Evolutionary conservation across 768 basidiomycete species (phyloP).

Genomic region (Leccinum boreale): DNA sequence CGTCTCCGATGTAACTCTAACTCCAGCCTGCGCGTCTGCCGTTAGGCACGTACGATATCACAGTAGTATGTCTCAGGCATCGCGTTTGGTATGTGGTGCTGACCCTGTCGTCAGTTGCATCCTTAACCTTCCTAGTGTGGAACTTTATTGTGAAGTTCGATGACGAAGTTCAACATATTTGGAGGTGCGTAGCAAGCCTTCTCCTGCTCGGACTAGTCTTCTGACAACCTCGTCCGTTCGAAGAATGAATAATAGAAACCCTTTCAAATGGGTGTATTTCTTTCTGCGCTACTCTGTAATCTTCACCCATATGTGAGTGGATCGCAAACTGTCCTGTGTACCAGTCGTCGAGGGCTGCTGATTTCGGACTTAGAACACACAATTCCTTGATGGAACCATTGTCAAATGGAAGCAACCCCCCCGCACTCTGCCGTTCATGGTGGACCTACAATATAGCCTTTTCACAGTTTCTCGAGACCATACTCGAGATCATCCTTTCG

Average conservation of each 20-base stretch:
- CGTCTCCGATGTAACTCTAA: background rate
- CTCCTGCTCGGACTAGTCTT: background rate
- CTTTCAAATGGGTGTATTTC: constrained; percentile 31
- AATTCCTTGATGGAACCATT: constrained; percentile 9
- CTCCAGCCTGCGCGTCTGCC: background rate
- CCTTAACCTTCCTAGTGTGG: constrained; percentile 15
- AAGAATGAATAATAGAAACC: constrained; percentile 22
- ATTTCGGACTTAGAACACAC: constrained; percentile 10
- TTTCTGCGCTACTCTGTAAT: constrained; percentile 26
- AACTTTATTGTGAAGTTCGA: constrained; percentile 10
- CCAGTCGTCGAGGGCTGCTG: background rate
- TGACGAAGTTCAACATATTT: constrained; percentile 20
- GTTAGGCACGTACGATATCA: constrained; percentile 12
- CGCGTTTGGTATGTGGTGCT: background rate
- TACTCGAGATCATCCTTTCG: constrained; percentile 17
- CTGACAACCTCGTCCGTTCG: background rate
- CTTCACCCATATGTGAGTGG: constrained; percentile 19
- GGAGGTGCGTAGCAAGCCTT: constrained; percentile 1
- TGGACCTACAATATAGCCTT: background rate
- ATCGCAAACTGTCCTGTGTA: background rate
- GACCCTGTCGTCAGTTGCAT: constrained; percentile 8
- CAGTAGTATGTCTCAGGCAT: background rate
- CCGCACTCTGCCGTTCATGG: constrained; percentile 10
- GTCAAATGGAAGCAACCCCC: constrained; percentile 11
- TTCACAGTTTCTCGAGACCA: constrained; percentile 8